Evolutionary conservation across 23 red algal species (phyloP).

Genomic region (Gracilaria domingensis): DNA sequence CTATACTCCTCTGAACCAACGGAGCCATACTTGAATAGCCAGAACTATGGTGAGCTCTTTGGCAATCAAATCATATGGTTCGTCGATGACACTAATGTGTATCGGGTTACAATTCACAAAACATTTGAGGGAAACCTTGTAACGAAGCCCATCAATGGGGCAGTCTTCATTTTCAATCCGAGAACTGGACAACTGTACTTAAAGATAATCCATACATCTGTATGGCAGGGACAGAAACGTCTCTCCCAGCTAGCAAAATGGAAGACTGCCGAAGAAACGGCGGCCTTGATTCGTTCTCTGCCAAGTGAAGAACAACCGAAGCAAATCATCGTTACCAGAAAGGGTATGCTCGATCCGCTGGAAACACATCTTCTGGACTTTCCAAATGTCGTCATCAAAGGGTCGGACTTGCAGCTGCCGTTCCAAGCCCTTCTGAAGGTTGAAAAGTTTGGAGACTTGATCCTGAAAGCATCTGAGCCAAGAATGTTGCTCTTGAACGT

Average conservation of each 20-base stretch:
- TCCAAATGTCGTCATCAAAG: conserved; percentile 91
- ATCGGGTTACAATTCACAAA: conserved; percentile 86
- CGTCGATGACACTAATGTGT: conserved; percentile 93
- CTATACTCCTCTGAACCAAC: conserved; percentile 93
- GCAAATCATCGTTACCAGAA: conserved; percentile 88
- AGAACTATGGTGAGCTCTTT: conserved; percentile 95
- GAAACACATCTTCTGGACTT: conserved; percentile 90
- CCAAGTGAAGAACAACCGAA: conserved; percentile 94
- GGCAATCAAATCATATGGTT: conserved; percentile 90
- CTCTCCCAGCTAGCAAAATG: conserved; percentile 97
- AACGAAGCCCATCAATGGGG: conserved; percentile 97
- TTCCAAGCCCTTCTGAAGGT: conserved; percentile 90
- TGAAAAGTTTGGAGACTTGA: conserved; percentile 87
- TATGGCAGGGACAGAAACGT: conserved; percentile 97
- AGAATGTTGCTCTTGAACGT: conserved; percentile 93
- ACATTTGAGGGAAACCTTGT: conserved; percentile 96
- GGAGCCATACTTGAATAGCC: conserved; percentile 93
- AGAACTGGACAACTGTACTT: conserved; percentile 96
- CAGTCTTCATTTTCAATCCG: conserved; percentile 91
- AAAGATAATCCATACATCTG: conserved; percentile 93
- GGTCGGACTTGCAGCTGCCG: conserved; percentile 85
- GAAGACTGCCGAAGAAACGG: conserved; percentile 97
- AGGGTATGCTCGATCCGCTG: conserved; percentile 93
- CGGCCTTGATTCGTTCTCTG: conserved; percentile 92
- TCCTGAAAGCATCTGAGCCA: conserved; percentile 84